Conservation (phyloP, 345 rosid genomes). For the Sisymbrium altissimum region DNA sequence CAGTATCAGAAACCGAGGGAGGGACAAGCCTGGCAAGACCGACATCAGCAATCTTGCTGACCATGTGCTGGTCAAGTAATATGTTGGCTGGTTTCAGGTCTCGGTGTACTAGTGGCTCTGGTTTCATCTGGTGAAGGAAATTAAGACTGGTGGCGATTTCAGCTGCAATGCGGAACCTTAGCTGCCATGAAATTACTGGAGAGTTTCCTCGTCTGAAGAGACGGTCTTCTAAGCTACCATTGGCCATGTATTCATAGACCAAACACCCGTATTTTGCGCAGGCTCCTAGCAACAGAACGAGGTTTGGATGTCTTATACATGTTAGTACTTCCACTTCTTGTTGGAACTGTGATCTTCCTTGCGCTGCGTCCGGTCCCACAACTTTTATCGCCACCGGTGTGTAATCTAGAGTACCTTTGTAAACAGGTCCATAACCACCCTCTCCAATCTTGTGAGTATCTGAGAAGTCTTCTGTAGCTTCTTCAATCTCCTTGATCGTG, state of each 20-base stretch:
- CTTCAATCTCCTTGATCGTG: slow-evolving; percentile 47
- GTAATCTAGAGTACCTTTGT: slow-evolving; percentile 36
- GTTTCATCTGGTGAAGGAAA: slow-evolving; percentile 33
- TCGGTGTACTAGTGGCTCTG: slow-evolving; percentile 32
- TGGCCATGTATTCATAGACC: slow-evolving; percentile 30
- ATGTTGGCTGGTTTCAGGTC: slow-evolving; percentile 34
- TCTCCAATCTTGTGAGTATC: slow-evolving; percentile 25
- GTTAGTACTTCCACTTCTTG: slow-evolving; percentile 48
- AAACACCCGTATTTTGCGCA: slow-evolving; percentile 54
- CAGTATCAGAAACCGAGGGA: slow-evolving; percentile 11
- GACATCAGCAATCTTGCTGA: slow-evolving; percentile 65
- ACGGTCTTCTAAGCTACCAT: slow-evolving; percentile 30
- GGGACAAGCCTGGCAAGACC: slow-evolving; percentile 29
- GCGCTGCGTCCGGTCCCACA: slow-evolving; percentile 42
- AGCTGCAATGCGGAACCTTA: slow-evolving; percentile 26
- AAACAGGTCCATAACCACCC: slow-evolving; percentile 44
- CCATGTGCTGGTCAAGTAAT: slow-evolving; percentile 32
- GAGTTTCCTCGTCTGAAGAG: slow-evolving; percentile 30
- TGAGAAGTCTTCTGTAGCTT: slow-evolving; percentile 32
- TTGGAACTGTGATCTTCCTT: slow-evolving; percentile 46
- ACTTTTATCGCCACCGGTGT: slow-evolving; percentile 46
- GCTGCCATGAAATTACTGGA: slow-evolving; percentile 26
- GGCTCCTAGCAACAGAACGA: slow-evolving; percentile 61
- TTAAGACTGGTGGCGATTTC: slow-evolving; percentile 24
- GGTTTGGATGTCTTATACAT: slow-evolving; percentile 48